Evolutionary conservation across 169 alveolate species (phyloP), one percentile per base, ranked within the genome.

Genomic region (Toxoplasma gondii): DNA sequence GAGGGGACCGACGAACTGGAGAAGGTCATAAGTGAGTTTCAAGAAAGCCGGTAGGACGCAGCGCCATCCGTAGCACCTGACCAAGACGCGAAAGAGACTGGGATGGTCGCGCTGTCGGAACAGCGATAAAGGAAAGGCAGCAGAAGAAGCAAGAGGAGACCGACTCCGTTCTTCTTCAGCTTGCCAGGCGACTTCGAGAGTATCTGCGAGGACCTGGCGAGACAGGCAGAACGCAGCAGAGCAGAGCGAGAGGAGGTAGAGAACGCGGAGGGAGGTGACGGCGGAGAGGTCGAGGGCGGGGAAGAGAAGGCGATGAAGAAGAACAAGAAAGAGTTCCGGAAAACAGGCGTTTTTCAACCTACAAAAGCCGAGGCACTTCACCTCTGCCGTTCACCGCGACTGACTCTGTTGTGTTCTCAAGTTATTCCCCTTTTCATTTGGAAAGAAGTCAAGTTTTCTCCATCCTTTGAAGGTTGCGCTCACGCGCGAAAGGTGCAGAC

Each of bases 1-100:
- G 39, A 82, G 67, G 34, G 88, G 88, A 2, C 88, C 88, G 38
- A 82, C 88, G 24, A 82, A 82, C 34, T 39, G 64, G 54, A 82
- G 88, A 34, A 82, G 39, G 44, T 82, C 88, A 67, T 39, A 16
- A 19, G 39, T 45, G 34, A 82, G 29, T 29, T 82, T 82, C 36
- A 82, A 67, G 36, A 36, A 43, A 1, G 88, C 88, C 22, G 88
- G 44, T 34, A 34, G 54, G 7, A 43, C 12, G 64, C 54, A 39
- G 12, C 12, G n/a, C n/a, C 36, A 17, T 19, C 88, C 88, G 64
- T 82, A 82, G 39, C 54, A 34, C 64, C 34, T 82, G 29, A 34
- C n/a, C 38, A 82, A 34, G 41, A 82, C 64, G 19, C 88, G n/a
- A 34, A 82, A 82, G 54, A 82, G 27, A 38, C 88, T 82, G 22